phyloP scores from a whole-genome alignment of 1,284 basidiomycete species.

The Trametes sp. region DNA sequence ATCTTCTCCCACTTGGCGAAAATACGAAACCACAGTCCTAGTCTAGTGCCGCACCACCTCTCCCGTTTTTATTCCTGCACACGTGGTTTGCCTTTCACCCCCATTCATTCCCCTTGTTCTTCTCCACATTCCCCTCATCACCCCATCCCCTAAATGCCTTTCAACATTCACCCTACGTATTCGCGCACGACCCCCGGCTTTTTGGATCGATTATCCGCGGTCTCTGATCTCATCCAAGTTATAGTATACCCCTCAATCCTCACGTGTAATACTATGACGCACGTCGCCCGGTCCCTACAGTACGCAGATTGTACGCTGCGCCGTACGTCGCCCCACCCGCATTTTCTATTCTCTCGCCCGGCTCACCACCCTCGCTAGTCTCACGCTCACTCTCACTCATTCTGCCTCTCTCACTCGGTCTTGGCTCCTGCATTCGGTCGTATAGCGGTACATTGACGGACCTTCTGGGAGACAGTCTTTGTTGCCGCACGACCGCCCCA shows the following conservation, averaged over 20 bases:
- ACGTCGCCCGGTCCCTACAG: conserved; percentile 42
- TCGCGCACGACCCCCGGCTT: conserved; percentile 38
- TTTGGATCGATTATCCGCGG: conserved; percentile 44
- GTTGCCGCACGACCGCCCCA: conserved; percentile 14
- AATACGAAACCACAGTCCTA: conserved; percentile 36
- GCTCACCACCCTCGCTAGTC: conserved; percentile 15
- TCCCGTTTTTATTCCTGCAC: conserved; percentile 27
- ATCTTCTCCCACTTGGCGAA: conserved; percentile 32
- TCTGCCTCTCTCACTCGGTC: conserved; percentile 13
- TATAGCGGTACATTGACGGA: conserved; percentile 28
- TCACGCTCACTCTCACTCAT: conserved; percentile 23
- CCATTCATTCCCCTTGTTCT: conserved; percentile 22
- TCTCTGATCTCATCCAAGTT: conserved; percentile 44
- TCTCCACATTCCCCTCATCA: conserved; percentile 10
- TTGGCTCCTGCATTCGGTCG: conserved; percentile 13
- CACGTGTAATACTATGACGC: conserved; percentile 49
- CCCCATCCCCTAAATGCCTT: conserved; percentile 19
- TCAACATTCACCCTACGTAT: conserved; percentile 24
- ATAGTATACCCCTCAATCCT: conserved; percentile 48
- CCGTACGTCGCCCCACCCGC: conserved; percentile 37
- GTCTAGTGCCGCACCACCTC: conserved; percentile 30
- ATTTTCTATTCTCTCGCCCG: conserved; percentile 35
- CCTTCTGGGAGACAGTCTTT: conserved; percentile 30
- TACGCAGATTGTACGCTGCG: conserved; percentile 41
- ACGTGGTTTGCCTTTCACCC: conserved; percentile 21